Base-by-base conservation (phyloP, 2,329 filamentous ascomycete genomes). In the Colletotrichum noveboracense region DNA sequence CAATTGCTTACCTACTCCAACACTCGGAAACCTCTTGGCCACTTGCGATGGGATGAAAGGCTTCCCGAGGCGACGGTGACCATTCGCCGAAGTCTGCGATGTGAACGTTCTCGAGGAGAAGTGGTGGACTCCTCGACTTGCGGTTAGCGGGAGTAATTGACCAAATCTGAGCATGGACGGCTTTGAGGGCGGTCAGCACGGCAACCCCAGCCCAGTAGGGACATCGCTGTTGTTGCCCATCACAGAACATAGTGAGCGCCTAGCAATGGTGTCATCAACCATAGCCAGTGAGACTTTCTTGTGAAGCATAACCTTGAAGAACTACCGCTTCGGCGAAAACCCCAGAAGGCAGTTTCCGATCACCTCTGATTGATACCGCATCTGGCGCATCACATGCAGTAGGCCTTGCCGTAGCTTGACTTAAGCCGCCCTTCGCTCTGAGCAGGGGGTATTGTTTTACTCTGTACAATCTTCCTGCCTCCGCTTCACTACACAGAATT, bases 401-500 rank as follows among this genome's bases (percentile, higher is more conserved):
- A 18, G 32, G 30, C 18, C 18, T 0, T 38, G 12, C n/a, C 3
- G 4, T 18, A 64, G 18, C 8, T 64, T 5, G 7, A 12, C 21
- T 26, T 38, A 34, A 64, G 28, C 12, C n/a, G 9, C 12, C 30
- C 2, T 64, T 38, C n/a, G 14, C 32, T 24, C n/a, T 21, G 5
- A 16, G 13, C 18, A 26, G 13, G 6, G 8, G 6, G 8, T 2
- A 24, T 3, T 3, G 0, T 24, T 2, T 18, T 3, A 4, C 13
- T 16, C 30, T 14, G 4, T 1, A 3, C 5, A 21, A 36, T 26
- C 3, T 64, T 8, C 5, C 6, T 18, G 12, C 10, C 13, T n/a
- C 2, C 13, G 12, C 60, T 64, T 64, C 7, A 38, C 2, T 16
- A 18, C 7, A 9, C 32, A 38, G 13, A 26, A 36, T 13, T 36